Evolutionary conservation across 208 protist genomes (phyloP), one percentile per base, ranked within the genome.

Genomic region (Trypanosoma mega): DNA sequence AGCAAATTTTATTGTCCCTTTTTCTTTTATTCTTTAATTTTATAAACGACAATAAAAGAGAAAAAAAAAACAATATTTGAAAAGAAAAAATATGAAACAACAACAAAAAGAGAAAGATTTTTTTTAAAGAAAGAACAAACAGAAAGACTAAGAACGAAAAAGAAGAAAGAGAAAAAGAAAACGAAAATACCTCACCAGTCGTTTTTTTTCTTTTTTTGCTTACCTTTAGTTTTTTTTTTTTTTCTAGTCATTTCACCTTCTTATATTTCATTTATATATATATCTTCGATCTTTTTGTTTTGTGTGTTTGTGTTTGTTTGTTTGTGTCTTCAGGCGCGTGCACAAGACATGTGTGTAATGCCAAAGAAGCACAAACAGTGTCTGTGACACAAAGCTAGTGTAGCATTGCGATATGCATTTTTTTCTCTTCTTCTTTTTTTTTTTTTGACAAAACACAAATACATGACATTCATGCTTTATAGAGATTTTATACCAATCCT

Each of bases 201-300:
- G 2, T 51, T 30, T 24, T 39, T 16, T 20, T 20, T 53, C 54
- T 55, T 63, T 16, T 63, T 70, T 63, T 31, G 12, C 34, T 24
- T 27, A 31, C 36, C n/a, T n/a, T n/a, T n/a, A n/a, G n/a, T n/a
- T n/a, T n/a, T n/a, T n/a, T n/a, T n/a, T n/a, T n/a, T n/a, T n/a
- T 33, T 14, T 50, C 50, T 49, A 44, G 20, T 21, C 37, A 3
- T 39, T 33, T 54, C 26, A 62, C 36, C 3, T 30, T 9, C 39
- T 41, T 20, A 27, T 58, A 11, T 12, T 47, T 23, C 27, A 23
- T 47, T 7, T 24, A 3, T 47, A 9, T 60, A n/a, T n/a, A n/a
- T n/a, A n/a, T n/a, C n/a, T n/a, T n/a, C n/a, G n/a, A n/a, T n/a
- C n/a, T n/a, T n/a, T n/a, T n/a, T n/a, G n/a, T n/a, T n/a, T n/a